A percentile compares a stretch with the other conserved stretches of the same genome.
These are phyloP conservation scores for Cyclocybe aegerita DNA, from an alignment of 768 basidiomycete species.

Conservation along the genomic window DNA sequence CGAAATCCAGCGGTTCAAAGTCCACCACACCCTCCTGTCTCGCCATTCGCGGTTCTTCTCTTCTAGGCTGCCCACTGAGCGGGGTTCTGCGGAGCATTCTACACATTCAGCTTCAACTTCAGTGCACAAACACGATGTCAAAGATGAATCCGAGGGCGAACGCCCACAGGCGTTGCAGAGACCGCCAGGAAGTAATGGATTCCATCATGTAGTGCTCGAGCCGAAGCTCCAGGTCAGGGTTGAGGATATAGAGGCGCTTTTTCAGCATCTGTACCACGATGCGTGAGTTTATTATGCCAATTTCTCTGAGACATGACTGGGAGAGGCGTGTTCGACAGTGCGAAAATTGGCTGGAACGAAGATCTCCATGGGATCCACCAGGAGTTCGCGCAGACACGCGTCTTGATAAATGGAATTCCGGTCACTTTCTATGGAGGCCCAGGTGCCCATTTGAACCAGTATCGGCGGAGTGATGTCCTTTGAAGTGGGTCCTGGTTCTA, in stretches of 20 bases:
- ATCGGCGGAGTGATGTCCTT: no score
- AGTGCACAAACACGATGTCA: no score
- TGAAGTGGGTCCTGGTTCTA: no score
- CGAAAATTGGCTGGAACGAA: neutral
- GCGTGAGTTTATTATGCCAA: slow-evolving; percentile 42
- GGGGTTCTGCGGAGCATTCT: neutral
- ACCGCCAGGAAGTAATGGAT: neutral
- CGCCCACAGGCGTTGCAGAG: neutral
- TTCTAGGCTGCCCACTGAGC: slow-evolving; percentile 1
- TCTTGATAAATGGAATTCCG: no score
- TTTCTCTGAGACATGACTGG: neutral
- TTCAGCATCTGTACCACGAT: slow-evolving; percentile 71
- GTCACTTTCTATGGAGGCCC: no score
- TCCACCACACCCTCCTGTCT: slow-evolving; percentile 52
- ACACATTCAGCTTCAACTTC: neutral
- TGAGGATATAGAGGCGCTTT: slow-evolving; percentile 52
- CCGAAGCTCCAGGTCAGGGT: slow-evolving; percentile 34
- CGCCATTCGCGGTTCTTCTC: slow-evolving; percentile 47
- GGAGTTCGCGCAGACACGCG: neutral
- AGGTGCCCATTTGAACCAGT: no score
- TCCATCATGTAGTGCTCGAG: slow-evolving; percentile 21
- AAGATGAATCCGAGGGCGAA: neutral
- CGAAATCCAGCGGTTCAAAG: slow-evolving; percentile 47
- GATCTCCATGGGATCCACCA: neutral
- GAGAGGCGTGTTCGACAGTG: neutral